Percentiles rank a stretch among this genome's conserved stretches.
These are phyloP conservation scores for Fusarium newnesense DNA, from an alignment of 2,329 filamentous ascomycete genomes.

Conservation along the genomic window DNA sequence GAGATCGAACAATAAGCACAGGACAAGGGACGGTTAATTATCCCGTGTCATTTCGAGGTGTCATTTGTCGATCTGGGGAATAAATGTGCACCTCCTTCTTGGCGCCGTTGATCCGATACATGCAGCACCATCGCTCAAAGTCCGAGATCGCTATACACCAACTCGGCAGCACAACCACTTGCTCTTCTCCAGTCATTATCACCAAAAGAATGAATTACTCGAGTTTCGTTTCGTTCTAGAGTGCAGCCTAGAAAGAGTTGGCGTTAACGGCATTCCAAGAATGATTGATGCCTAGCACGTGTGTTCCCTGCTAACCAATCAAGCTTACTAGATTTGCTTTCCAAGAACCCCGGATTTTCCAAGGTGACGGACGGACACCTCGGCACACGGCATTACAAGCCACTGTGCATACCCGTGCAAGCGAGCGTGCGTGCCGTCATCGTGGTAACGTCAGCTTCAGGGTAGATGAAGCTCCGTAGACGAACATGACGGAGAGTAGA, in stretches of 20 bases:
- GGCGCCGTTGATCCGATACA: constrained; percentile 8
- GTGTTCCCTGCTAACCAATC: constrained; percentile 8
- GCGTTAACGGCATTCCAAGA: constrained; percentile 28
- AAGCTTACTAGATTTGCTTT: constrained; percentile 4
- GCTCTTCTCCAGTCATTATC: neutral
- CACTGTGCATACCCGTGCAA: constrained; percentile 9
- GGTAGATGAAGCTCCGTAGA: neutral
- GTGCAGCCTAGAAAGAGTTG: neutral
- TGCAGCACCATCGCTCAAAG: neutral
- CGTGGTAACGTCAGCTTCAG: neutral
- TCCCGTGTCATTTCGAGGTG: constrained; percentile 10
- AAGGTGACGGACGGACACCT: constrained; percentile 1
- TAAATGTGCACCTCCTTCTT: constrained; percentile 3
- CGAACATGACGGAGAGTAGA: neutral
- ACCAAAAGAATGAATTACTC: neutral
- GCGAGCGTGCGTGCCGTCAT: neutral
- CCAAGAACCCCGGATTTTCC: constrained; percentile 30
- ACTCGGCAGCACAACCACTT: neutral
- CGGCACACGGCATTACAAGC: constrained; percentile 5
- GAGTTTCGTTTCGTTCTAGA: neutral
- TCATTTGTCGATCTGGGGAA: constrained; percentile 25
- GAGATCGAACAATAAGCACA: neutral
- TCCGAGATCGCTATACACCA: neutral
- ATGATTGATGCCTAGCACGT: constrained; percentile 9
- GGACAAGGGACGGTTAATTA: constrained; percentile 4